phyloP scores from a whole-genome alignment of 1,284 basidiomycete species.

The Boletus austroedulis region DNA sequence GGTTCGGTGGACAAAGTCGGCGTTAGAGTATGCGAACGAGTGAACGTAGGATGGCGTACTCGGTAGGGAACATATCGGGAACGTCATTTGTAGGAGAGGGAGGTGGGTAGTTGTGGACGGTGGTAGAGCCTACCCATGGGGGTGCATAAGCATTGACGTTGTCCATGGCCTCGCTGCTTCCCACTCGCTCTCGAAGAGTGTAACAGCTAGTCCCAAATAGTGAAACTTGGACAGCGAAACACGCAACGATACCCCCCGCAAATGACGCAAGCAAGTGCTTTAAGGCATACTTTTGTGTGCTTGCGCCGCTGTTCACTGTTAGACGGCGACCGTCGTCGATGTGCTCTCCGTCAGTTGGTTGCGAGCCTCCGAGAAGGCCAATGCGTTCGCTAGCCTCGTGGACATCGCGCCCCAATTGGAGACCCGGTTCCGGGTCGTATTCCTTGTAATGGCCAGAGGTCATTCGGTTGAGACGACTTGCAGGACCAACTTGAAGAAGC shows the following conservation, averaged over 20 bases:
- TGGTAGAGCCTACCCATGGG: constrained; percentile 68
- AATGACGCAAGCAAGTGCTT: constrained; percentile 30
- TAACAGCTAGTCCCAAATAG: constrained; percentile 23
- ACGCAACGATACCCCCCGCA: constrained; percentile 24
- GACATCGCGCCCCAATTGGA: constrained; percentile 3
- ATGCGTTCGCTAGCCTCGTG: constrained; percentile 14
- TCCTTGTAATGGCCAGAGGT: constrained; percentile 18
- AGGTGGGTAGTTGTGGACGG: constrained; percentile 69
- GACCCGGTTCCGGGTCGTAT: constrained; percentile 24
- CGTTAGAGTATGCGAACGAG: neutral
- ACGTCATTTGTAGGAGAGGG: constrained; percentile 63
- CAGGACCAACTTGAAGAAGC: too few relatives aligned
- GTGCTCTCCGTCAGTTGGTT: neutral
- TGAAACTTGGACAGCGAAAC: constrained; percentile 29
- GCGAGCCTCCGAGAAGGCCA: constrained; percentile 22
- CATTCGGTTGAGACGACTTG: constrained; percentile 6
- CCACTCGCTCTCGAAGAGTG: neutral
- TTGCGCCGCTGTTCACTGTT: neutral
- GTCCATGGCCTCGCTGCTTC: neutral
- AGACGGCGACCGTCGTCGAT: neutral
- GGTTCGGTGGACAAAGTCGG: neutral
- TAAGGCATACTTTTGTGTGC: constrained; percentile 11
- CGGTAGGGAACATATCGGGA: constrained; percentile 68
- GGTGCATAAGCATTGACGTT: constrained; percentile 39
- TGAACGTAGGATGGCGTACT: constrained; percentile 29